These are phyloP conservation scores for Globisporangium ultimum DNA, from an alignment of 352 stramenopile genomes.

Conservation along the genomic window DNA sequence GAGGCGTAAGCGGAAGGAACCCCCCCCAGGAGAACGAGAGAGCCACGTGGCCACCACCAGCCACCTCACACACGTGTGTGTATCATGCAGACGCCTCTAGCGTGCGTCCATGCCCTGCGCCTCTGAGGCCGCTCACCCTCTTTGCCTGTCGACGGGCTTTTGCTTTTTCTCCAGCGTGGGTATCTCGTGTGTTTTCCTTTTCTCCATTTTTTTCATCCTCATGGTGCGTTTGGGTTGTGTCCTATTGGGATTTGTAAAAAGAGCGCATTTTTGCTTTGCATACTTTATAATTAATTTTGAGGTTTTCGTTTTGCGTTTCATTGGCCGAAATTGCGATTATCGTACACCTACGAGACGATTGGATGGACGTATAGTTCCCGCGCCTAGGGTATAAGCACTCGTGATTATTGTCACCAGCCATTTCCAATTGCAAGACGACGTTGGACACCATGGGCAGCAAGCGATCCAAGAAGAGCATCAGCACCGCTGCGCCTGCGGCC, in stretches of 20 bases:
- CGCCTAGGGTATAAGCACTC: slow-evolving; percentile 2
- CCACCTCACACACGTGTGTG: background rate
- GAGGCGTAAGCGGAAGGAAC: slow-evolving; percentile 15
- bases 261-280: slow-evolving; percentile 2
- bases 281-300: slow-evolving; percentile 3
- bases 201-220: background rate
- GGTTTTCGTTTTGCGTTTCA: background rate
- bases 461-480: slow-evolving; percentile 20
- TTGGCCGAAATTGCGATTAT: slow-evolving; percentile 10
- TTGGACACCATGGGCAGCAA: slow-evolving; percentile 37
- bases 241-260: slow-evolving; percentile 11
- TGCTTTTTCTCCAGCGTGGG: too few relatives aligned
- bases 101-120: background rate
- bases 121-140: too few relatives aligned
- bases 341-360: background rate
- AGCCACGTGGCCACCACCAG: background rate
- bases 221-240: background rate
- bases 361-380: slow-evolving; percentile 16
- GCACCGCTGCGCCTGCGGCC: slow-evolving; percentile 4
- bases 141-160: too few relatives aligned
- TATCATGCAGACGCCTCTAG: background rate
- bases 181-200: too few relatives aligned
- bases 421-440: slow-evolving; percentile 19
- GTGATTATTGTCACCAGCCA: slow-evolving; percentile 28
- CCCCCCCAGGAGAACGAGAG: slow-evolving; percentile 17